These are phyloP conservation scores for Cryomyces minteri DNA, from an alignment of 495 filamentous ascomycete species.

Conservation along the genomic window DNA sequence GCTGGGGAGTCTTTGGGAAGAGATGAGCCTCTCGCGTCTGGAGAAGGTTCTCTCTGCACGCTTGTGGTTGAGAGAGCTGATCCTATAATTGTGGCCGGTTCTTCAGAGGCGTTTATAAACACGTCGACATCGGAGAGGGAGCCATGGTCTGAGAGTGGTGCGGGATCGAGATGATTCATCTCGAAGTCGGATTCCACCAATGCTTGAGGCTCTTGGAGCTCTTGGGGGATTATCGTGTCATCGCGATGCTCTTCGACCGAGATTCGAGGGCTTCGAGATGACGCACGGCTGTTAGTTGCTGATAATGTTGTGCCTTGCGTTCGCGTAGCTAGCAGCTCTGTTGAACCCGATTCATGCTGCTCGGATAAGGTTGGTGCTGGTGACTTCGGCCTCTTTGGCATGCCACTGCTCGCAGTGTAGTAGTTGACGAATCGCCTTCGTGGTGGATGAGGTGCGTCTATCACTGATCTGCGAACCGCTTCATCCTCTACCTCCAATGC, in stretches of 20 bases:
- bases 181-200: neutral
- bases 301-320: constrained; percentile 7
- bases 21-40: too few species aligned
- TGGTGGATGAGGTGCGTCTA: constrained; percentile 3
- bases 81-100: too few species aligned
- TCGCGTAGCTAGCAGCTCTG: neutral
- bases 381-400: constrained; percentile 28
- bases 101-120: too few species aligned
- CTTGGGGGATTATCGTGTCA: constrained; percentile 9
- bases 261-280: constrained; percentile 19
- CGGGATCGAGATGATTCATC: neutral
- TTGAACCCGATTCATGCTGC: constrained; percentile 1
- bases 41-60: neutral
- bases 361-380: constrained; percentile 2
- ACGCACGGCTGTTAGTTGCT: neutral
- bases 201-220: too few species aligned
- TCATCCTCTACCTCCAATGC: constrained; percentile 49
- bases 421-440: constrained; percentile 74
- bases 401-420: constrained; percentile 68
- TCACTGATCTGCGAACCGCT: constrained; percentile 9
- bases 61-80: neutral
- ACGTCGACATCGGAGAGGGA: neutral
- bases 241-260: constrained; percentile 27
- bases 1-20: neutral
- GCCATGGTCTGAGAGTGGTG: neutral